These are phyloP conservation scores for Diphasiastrum complanatum DNA, from an alignment of 83 land plant genomes.

Conservation along the genomic window DNA sequence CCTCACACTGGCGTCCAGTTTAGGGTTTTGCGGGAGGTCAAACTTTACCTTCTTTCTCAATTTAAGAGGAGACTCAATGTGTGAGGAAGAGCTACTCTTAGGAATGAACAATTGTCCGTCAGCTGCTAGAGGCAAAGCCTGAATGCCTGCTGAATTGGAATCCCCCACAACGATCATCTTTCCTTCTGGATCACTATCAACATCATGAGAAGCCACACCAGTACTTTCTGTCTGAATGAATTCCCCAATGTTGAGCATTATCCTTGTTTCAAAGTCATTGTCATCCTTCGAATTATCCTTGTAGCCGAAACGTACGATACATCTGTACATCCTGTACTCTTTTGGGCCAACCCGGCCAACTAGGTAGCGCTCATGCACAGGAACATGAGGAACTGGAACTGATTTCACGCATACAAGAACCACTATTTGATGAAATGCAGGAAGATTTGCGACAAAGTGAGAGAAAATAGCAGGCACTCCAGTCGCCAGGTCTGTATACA, in stretches of 20 bases:
- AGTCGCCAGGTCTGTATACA: constrained; percentile 36
- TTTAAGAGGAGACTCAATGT: too few species aligned
- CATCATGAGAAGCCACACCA: too few species aligned
- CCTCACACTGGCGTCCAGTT: background rate
- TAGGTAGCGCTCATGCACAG: constrained; percentile 28
- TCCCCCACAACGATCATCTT: constrained; percentile 6
- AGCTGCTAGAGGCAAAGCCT: constrained; percentile 1
- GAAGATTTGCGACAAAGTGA: constrained; percentile 58
- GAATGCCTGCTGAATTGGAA: constrained; percentile 3
- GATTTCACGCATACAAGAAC: constrained; percentile 40
- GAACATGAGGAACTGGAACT: constrained; percentile 44
- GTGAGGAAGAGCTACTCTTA: too few species aligned
- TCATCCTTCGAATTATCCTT: constrained; percentile 36
- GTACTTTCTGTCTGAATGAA: constrained; percentile 35
- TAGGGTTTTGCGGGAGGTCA: background rate
- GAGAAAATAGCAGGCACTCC: constrained; percentile 54
- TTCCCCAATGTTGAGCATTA: constrained; percentile 30
- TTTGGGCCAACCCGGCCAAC: constrained; percentile 44
- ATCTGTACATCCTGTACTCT: constrained; percentile 39
- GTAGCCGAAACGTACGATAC: constrained; percentile 54
- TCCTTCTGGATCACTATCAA: background rate
- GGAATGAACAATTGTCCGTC: background rate
- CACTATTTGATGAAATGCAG: constrained; percentile 60
- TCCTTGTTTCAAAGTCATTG: constrained; percentile 36
- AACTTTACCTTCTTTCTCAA: background rate